Evolutionary conservation across 108 stramenopile species (phyloP).

Genomic region (Skeletonema marinoi): DNA sequence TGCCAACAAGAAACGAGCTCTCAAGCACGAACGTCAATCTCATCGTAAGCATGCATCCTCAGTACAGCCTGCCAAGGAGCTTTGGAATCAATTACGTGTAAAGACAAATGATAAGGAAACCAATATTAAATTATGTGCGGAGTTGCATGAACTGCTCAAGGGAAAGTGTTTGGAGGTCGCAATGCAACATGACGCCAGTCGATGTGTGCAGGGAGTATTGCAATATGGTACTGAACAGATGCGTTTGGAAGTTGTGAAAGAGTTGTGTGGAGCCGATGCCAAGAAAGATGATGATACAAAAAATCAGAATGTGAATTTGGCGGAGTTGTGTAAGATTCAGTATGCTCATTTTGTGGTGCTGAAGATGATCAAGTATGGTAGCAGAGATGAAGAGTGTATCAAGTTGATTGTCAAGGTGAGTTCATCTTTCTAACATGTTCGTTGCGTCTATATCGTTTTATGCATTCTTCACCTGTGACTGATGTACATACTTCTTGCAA

Average conservation of each 20-base stretch:
- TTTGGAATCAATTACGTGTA: constrained; percentile 85
- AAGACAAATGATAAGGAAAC: constrained; percentile 78
- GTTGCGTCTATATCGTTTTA: not conserved
- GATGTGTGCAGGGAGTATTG: constrained; percentile 87
- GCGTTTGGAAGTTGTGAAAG: constrained; percentile 57
- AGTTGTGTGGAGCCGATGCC: constrained; percentile 50
- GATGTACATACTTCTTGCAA: constrained; percentile 7
- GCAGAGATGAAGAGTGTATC: constrained; percentile 59
- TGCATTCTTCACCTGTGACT: not conserved
- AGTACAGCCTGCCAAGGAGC: constrained; percentile 72
- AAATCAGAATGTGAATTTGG: constrained; percentile 48
- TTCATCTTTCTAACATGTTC: constrained; percentile 5
- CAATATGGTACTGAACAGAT: constrained; percentile 79
- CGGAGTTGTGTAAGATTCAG: constrained; percentile 86
- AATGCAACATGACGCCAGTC: constrained; percentile 91
- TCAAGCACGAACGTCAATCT: constrained; percentile 85
- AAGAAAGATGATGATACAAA: constrained; percentile 13
- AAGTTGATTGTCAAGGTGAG: constrained; percentile 79
- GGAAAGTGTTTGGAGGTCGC: constrained; percentile 83
- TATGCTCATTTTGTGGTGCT: constrained; percentile 92
- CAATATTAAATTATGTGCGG: constrained; percentile 59
- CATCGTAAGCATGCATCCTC: constrained; percentile 77
- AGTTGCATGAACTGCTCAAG: constrained; percentile 73
- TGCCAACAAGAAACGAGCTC: constrained; percentile 69
- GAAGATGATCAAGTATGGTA: constrained; percentile 89